phyloP scores from a whole-genome alignment of 2,329 filamentous ascomycete genomes.

The Hymenoscyphus occultus region DNA sequence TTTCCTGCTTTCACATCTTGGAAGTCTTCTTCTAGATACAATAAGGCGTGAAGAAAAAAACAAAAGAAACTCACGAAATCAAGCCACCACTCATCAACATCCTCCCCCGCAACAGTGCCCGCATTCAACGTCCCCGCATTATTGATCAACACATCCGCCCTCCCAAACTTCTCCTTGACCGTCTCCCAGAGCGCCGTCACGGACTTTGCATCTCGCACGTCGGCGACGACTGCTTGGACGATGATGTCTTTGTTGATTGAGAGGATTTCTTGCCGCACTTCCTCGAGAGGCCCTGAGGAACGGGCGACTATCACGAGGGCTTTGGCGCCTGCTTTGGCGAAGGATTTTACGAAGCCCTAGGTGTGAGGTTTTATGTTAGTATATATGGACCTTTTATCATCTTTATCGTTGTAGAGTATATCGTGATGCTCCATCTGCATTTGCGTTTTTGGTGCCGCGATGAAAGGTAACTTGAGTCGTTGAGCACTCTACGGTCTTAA shows the following conservation, averaged over 20 bases:
- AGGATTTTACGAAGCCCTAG: constrained; percentile 19
- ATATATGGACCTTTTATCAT: neutral
- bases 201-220: constrained; percentile 30
- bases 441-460: too few species aligned
- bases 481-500: too few species aligned
- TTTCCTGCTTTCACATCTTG: neutral
- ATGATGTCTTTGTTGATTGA: constrained; percentile 34
- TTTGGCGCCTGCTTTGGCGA: constrained; percentile 37
- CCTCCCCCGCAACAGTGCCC: constrained; percentile 10
- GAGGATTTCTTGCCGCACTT: constrained; percentile 30
- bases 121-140: constrained; percentile 19
- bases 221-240: constrained; percentile 34
- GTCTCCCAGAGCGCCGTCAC: constrained; percentile 24
- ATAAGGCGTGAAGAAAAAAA: neutral
- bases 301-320: constrained; percentile 38
- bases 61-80: constrained; percentile 21
- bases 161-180: constrained; percentile 38
- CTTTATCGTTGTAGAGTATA: too few species aligned
- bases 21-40: neutral
- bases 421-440: too few species aligned
- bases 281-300: constrained; percentile 31
- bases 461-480: neutral
- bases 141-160: constrained; percentile 50
- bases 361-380: neutral
- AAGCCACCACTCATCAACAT: constrained; percentile 20